phyloP scores from a whole-genome alignment of 345 rosid species.

The Bruguiera gymnorhiza region DNA sequence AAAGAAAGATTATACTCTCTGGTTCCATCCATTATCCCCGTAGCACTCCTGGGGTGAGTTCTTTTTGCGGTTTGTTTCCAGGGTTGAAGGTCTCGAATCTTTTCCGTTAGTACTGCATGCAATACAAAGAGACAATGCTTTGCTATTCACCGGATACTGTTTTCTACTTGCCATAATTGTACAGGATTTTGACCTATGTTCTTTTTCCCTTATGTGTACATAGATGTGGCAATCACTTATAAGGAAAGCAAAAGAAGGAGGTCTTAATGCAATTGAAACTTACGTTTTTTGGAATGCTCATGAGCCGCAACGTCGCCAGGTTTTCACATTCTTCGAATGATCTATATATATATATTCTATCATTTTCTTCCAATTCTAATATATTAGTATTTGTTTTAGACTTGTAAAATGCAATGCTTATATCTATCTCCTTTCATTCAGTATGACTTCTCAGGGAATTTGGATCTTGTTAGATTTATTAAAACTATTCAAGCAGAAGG shows the following conservation, averaged over 20 bases:
- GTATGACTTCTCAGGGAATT: conserved; percentile 20
- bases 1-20: conserved; percentile 1
- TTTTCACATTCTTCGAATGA: neutral
- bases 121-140: too few relatives aligned
- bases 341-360: neutral
- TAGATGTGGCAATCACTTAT: conserved; percentile 27
- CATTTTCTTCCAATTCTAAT: neutral
- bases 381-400: neutral
- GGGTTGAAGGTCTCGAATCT: too few relatives aligned
- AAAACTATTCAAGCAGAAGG: conserved; percentile 13
- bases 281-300: conserved; percentile 29
- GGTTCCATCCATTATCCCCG: conserved; percentile 21
- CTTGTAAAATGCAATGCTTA: too few relatives aligned
- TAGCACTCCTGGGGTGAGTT: conserved; percentile 17
- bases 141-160: too few relatives aligned
- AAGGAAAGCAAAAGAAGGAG: conserved; percentile 21
- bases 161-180: neutral
- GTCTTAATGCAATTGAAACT: conserved; percentile 24
- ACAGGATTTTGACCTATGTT: neutral
- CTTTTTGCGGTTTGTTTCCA: neutral
- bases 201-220: too few relatives aligned
- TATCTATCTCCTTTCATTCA: neutral
- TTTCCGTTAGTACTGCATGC: too few relatives aligned
- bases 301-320: conserved; percentile 18
- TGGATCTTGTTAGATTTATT: conserved; percentile 15